Percentiles rank a stretch among this genome's conserved stretches.
Conservation (phyloP, 495 filamentous ascomycete genomes). For the Penicillium canariense region DNA sequence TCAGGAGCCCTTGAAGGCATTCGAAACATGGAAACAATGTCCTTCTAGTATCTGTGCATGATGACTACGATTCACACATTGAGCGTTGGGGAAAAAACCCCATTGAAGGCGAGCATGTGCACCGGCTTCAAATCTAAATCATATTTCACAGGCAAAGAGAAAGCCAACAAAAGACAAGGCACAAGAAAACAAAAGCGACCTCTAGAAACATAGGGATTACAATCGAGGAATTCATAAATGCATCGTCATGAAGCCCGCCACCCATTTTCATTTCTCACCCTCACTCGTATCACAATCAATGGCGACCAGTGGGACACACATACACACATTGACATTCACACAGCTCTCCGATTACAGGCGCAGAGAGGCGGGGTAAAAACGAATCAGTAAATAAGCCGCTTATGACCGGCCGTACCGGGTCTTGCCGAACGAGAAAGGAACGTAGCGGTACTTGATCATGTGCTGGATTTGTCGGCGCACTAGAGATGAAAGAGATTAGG, state of each 20-base stretch:
- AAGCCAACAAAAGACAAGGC: constrained; percentile 2
- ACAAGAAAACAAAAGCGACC: constrained; percentile 9
- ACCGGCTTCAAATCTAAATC: constrained; percentile 26
- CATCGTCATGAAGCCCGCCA: constrained; percentile 13
- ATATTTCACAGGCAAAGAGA: constrained; percentile 29
- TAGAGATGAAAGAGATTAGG: constrained; percentile 28
- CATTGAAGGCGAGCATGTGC: constrained; percentile 15
- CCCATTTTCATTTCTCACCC: constrained; percentile 9
- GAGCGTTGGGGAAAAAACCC: constrained; percentile 2
- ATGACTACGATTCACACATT: not conserved
- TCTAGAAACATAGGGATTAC: constrained; percentile 22
- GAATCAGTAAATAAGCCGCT: too few relatives aligned
- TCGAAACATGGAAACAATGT: too few relatives aligned
- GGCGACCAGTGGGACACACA: constrained; percentile 14
- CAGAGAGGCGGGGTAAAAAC: constrained; percentile 16
- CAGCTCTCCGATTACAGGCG: constrained; percentile 15
- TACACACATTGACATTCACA: constrained; percentile 18
- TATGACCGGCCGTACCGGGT: constrained; percentile 62
- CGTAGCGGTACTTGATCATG: constrained; percentile 99
- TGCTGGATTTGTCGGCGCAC: constrained; percentile 99
- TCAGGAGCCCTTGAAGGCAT: too few relatives aligned
- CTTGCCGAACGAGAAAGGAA: constrained; percentile 94
- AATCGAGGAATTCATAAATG: constrained; percentile 23
- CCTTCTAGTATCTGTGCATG: too few relatives aligned
- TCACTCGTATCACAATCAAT: constrained; percentile 19